phyloP scores from a whole-genome alignment of 176 grass and related monocot species.

The Oryza coarctata region DNA sequence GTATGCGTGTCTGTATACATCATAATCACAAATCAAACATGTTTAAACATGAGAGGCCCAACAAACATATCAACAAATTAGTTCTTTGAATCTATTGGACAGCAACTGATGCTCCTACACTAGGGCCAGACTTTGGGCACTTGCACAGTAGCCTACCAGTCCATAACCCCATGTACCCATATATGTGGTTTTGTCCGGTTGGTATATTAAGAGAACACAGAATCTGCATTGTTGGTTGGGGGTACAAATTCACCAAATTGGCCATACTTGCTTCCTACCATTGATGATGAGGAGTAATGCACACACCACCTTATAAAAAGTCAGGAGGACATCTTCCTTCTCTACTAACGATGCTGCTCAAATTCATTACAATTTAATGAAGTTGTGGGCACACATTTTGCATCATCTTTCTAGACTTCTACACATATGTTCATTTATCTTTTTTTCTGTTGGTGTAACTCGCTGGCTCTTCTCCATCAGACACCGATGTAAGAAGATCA shows the following conservation, averaged over 20 bases:
- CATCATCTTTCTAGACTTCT: background rate
- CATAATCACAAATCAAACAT: background rate
- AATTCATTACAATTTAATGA: background rate
- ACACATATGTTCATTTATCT: background rate
- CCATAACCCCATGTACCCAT: background rate
- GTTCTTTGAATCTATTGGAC: background rate
- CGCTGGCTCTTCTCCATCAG: background rate
- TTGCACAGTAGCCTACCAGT: too few species aligned
- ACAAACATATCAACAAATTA: background rate
- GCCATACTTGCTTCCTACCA: conserved; percentile 6
- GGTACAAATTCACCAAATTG: background rate
- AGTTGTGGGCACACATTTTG: conserved; percentile 12
- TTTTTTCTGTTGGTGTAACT: background rate
- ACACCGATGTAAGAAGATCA: background rate
- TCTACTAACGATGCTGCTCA: background rate
- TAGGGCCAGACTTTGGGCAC: background rate
- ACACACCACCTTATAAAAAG: background rate
- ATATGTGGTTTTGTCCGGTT: background rate
- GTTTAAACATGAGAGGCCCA: background rate
- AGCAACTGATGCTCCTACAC: background rate
- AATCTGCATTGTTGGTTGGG: background rate
- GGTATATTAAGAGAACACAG: background rate
- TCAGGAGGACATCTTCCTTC: background rate
- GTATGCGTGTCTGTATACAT: too few species aligned
- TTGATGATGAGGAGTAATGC: background rate